Base-by-base conservation (phyloP, 345 rosid species). In the Eutrema yunnanense region DNA sequence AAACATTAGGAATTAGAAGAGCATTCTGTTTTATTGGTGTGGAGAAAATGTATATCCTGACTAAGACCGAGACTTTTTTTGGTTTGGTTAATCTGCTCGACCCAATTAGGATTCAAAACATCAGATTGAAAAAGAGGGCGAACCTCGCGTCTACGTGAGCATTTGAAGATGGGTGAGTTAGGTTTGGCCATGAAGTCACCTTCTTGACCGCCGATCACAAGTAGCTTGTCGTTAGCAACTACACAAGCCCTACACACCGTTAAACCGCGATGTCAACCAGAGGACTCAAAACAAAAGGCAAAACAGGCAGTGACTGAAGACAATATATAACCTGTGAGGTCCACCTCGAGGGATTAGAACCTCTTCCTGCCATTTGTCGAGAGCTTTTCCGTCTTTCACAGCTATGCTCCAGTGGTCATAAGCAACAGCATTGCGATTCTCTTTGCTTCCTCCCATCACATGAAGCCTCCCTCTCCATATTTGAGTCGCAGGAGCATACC, bases 121-220 rank as follows among this genome's bases (percentile, higher is more conserved):
- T 11, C 0, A 44, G 59, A 64, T 8, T 7, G 4, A 74, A 71
- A 53, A 59, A 9, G 9, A 52, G 33, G 6, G 26, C 4, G 40
- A 65, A 88, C 97, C 96, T 90, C 97, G 22, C 79, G 72, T 79
- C 98, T 76, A 62, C 96, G 92, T 36, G 98, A 88, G 72, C 96
- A 89, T 65, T 89, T 92, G 86, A 86, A 92, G 74, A 87, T 86
- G 4, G 94, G 78, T 6, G 97, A 92, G 73, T 89, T 86, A 16
- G 94, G 98, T 78, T 92, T 89, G 19, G 96, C 88, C 92, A 83
- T 84, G 67, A 92, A 92, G 79, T 89, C 97, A 41, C 97, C 96
- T 82, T 92, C 98, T 70, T 92, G 98, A 63, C 98, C 94, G 1
- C 96, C 98, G 4, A 89, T 83, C 10, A 92, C 84, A 55, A 75